Percentiles rank a stretch among this genome's conserved stretches.
Evolutionary conservation across 78 protist genomes (phyloP).

Genomic region (Dictyostelium intermedium): DNA sequence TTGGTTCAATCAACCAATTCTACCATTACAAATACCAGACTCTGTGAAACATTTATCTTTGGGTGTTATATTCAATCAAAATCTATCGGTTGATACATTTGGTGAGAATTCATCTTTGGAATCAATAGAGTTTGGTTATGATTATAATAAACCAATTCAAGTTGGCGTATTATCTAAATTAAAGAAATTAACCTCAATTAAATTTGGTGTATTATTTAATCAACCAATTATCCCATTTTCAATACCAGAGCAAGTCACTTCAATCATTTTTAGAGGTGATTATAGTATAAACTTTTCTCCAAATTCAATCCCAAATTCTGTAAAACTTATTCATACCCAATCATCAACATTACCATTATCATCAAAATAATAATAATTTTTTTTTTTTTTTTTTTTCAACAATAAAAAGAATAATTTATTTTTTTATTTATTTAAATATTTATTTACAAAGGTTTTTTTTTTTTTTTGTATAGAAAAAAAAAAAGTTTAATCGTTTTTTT

Average conservation of each 20-base stretch:
- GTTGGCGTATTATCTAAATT: neutral
- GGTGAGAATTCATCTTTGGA: neutral
- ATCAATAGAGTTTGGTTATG: slow-evolving; percentile 2
- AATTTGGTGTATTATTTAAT: neutral
- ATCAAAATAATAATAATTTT: neutral
- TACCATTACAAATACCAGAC: neutral
- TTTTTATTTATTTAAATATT: too few relatives aligned
- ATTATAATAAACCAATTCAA: neutral
- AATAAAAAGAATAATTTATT: too few relatives aligned
- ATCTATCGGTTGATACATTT: neutral
- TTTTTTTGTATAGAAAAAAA: too few relatives aligned
- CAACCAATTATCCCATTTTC: neutral
- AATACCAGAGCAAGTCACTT: neutral
- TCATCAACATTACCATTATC: neutral
- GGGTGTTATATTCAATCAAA: neutral
- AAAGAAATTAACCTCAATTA: neutral
- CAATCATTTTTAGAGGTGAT: neutral
- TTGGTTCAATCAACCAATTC: neutral
- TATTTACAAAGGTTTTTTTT: too few relatives aligned
- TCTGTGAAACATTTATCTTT: neutral
- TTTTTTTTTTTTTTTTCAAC: too few relatives aligned
- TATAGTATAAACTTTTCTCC: neutral
- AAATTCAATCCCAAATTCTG: neutral
- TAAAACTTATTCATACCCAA: neutral
- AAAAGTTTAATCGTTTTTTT: too few relatives aligned